Evolutionary conservation across 2,329 filamentous ascomycete genomes (phyloP), one percentile per base, ranked within the genome.

Genomic region (Akanthomyces muscarius): DNA sequence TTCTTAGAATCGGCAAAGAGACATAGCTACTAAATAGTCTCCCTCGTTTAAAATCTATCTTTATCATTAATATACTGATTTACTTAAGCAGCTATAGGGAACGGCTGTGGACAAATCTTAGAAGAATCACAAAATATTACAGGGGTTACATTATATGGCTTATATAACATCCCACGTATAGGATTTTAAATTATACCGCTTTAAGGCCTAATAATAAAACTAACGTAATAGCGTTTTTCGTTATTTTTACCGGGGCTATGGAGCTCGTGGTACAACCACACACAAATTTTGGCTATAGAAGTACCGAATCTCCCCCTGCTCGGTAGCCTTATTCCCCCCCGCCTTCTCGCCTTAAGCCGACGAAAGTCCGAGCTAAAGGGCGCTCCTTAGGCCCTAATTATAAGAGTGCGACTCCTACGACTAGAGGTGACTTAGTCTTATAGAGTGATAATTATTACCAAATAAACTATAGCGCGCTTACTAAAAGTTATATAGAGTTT

Each of bases 51-150:
- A 54, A 54, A 54, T 54, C 51, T 25, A 41, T 54, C 33, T 42
- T 54, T 54, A 7, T 42, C 33, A 54, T 54, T 7, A 54, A 54
- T 33, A 42, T 54, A 33, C 33, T 25, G 51, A 42, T 54, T 54
- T 54, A 54, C 51, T 54, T 54, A 25, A 41, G 51, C 51, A 54
- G 51, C 51, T 54, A n/a, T 33, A 41, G 51, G 51, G 51, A 54
- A 54, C 51, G 51, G 51, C 33, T 38, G n/a, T 25, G 51, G 51
- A 41, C 51, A 54, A 41, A 54, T 54, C 33, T 41, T 38, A 25
- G 18, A 54, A 54, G 51, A 54, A 54, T 54, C 51, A 54, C 51
- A 54, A 54, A 54, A 54, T 54, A 25, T 54, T 41, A 54, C 33
- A n/a, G 33, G 51, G 51, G 51, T 41, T 41, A 33, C 51, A 42